These are phyloP conservation scores for Colletotrichum caudatum DNA, from an alignment of 2,329 filamentous ascomycete genomes.

Conservation along the genomic window DNA sequence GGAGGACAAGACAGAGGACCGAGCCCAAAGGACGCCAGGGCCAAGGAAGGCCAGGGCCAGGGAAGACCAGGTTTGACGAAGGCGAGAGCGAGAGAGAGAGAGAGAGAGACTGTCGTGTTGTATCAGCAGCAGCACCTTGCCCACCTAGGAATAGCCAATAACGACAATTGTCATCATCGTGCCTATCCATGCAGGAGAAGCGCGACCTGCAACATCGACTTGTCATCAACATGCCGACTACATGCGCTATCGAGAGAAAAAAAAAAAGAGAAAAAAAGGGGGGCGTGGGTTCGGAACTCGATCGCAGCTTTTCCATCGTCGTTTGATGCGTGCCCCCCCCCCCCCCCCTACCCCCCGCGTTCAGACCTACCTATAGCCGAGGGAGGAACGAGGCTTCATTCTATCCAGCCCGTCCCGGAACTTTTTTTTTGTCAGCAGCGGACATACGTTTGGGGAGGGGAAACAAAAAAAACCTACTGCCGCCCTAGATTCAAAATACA, in stretches of 20 bases:
- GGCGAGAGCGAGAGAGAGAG: not conserved
- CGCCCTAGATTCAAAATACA: too few species aligned
- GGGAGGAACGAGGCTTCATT: not conserved
- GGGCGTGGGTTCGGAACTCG: not conserved
- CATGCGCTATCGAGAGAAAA: not conserved
- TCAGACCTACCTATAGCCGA: not conserved
- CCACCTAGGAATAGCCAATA: not conserved
- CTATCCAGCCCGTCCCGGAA: not conserved
- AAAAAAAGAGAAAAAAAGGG: too few species aligned
- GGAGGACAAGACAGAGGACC: not conserved
- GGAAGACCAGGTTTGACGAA: not conserved
- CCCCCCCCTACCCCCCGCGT: not conserved
- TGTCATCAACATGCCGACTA: not conserved
- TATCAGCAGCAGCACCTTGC: not conserved
- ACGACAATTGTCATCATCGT: slow-evolving; percentile 9
- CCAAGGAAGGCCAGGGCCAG: not conserved
- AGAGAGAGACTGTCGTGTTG: slow-evolving; percentile 3
- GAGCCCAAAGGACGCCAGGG: not conserved
- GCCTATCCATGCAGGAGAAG: not conserved
- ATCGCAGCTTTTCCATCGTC: slow-evolving; percentile 1
- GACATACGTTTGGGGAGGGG: not conserved
- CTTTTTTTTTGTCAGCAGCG: not conserved
- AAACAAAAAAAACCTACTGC: too few species aligned
- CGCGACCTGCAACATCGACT: not conserved
- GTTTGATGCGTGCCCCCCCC: not conserved